Conservation (phyloP, 1,284 basidiomycete species). For the Lentinula novae-zelandiae region DNA sequence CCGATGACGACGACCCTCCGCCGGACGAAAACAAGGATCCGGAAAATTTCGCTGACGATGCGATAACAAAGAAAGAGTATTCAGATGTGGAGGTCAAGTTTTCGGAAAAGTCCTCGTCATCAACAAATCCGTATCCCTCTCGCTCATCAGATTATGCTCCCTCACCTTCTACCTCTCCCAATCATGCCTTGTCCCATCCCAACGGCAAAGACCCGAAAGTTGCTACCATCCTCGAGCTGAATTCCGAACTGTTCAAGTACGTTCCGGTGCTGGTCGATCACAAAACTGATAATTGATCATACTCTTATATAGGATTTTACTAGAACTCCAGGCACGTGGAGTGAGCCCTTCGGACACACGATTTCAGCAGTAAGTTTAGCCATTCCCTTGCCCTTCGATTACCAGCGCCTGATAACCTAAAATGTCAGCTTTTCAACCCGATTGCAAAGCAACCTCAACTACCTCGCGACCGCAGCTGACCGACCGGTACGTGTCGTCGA, state of each 20-base stretch:
- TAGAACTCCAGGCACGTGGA: conserved; percentile 53
- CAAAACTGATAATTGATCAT: conserved; percentile 10
- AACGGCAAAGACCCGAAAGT: conserved; percentile 44
- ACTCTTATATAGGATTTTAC: conserved; percentile 39
- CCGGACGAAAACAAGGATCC: conserved; percentile 26
- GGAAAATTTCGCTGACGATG: conserved; percentile 13
- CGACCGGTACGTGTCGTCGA: conserved; percentile 36
- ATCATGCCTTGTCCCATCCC: conserved; percentile 13
- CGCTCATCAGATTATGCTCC: background rate
- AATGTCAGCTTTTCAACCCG: conserved; percentile 47
- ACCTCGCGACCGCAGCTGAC: conserved; percentile 63
- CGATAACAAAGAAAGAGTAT: conserved; percentile 19
- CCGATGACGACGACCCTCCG: conserved; percentile 41
- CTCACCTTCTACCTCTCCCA: conserved; percentile 9
- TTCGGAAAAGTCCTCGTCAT: background rate
- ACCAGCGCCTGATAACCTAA: background rate
- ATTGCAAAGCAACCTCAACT: conserved; percentile 63
- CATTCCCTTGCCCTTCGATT: background rate
- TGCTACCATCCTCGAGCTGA: conserved; percentile 57
- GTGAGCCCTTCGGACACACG: conserved; percentile 45
- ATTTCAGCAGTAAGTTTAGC: conserved; percentile 49
- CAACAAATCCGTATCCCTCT: conserved; percentile 2
- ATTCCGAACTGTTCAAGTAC: conserved; percentile 63
- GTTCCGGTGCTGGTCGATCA: conserved; percentile 18
- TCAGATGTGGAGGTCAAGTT: conserved; percentile 3